These are phyloP conservation scores for Noccaea bulbosa DNA, from an alignment of 345 rosid species.

Conservation along the genomic window DNA sequence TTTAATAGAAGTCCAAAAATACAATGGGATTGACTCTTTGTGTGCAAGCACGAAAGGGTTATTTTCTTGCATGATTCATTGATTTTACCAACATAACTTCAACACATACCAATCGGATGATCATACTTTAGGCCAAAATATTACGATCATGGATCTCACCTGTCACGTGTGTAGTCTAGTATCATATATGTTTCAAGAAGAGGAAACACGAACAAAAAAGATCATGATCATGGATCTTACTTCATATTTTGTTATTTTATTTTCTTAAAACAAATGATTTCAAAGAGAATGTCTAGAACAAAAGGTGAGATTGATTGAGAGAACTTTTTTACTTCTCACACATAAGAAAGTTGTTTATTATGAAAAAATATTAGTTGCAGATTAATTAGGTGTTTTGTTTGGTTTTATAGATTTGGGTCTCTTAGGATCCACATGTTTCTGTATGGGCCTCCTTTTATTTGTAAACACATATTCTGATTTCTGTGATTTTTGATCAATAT, in stretches of 20 bases:
- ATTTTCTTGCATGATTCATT: slow-evolving; percentile 2
- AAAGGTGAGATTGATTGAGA: neutral
- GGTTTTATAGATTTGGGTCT: no score
- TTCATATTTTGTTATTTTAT: neutral
- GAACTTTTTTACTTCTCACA: neutral
- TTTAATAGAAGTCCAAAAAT: neutral
- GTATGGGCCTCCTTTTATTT: no score
- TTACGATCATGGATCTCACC: neutral
- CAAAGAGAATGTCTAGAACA: no score
- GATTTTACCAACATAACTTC: neutral
- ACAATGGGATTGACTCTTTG: slow-evolving; percentile 24
- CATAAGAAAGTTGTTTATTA: neutral
- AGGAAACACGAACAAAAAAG: slow-evolving; percentile 8
- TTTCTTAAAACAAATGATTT: no score
- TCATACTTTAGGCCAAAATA: slow-evolving; percentile 8
- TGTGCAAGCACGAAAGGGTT: slow-evolving; percentile 18
- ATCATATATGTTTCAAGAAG: slow-evolving; percentile 19
- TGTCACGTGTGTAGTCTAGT: neutral
- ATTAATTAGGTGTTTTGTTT: neutral
- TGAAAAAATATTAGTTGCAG: neutral
- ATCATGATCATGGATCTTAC: slow-evolving; percentile 2
- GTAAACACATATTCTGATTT: no score
- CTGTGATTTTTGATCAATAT: no score
- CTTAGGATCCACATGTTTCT: no score
- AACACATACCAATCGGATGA: slow-evolving; percentile 4